Conservation (phyloP, 140 eudicot species). For the Ambrosia hybrid region DNA sequence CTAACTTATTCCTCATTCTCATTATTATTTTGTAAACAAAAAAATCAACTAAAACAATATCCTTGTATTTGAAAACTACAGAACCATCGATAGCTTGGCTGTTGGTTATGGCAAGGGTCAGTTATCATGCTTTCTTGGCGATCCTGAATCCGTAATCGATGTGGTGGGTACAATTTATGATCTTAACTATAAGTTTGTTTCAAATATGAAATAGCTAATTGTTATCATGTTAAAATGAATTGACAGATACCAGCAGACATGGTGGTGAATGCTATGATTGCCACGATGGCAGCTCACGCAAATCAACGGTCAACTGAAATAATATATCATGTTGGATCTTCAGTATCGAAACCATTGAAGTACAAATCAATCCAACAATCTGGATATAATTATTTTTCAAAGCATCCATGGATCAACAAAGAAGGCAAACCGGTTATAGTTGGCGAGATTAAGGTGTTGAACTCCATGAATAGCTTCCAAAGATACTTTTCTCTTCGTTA, state of each 20-base stretch:
- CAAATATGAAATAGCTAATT: background rate
- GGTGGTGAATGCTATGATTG: conserved; percentile 89
- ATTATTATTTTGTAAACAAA: background rate
- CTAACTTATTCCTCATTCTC: background rate
- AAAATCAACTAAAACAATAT: background rate
- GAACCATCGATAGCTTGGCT: conserved; percentile 67
- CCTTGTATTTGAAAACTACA: conserved; percentile 23
- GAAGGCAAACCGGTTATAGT: conserved; percentile 68
- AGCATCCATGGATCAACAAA: conserved; percentile 69
- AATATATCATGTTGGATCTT: conserved; percentile 87
- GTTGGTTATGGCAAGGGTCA: conserved; percentile 72
- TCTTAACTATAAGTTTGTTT: background rate
- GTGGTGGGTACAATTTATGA: conserved; percentile 40
- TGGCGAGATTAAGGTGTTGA: conserved; percentile 48
- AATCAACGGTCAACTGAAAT: conserved; percentile 39
- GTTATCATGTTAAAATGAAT: background rate
- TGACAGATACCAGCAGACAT: conserved; percentile 88
- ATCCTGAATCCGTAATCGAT: conserved; percentile 52
- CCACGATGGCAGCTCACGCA: conserved; percentile 65
- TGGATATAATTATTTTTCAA: conserved; percentile 44
- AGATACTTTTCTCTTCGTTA: conserved; percentile 58
- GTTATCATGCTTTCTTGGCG: conserved; percentile 53
- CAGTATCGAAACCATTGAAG: conserved; percentile 62
- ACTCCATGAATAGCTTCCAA: conserved; percentile 60
- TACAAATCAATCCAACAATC: conserved; percentile 32